These are phyloP conservation scores for Mycena leptocephala DNA, from an alignment of 768 basidiomycete genomes.

Conservation along the genomic window DNA sequence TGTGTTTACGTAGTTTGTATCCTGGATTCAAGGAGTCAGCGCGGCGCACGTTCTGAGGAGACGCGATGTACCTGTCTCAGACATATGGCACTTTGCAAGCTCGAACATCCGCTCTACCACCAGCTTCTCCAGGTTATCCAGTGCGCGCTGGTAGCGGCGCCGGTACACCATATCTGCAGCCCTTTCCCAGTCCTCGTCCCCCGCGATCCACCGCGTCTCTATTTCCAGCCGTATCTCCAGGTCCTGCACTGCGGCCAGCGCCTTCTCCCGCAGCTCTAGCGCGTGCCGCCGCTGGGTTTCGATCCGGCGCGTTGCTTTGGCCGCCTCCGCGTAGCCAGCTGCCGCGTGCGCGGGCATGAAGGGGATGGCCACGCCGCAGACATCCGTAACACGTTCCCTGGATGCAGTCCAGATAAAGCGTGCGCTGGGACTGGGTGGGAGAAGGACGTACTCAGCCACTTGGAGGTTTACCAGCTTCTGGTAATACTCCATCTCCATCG, in stretches of 20 bases:
- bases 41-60: too few relatives aligned
- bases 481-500: too few relatives aligned
- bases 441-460: background rate
- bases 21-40: conserved; percentile 9
- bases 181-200: background rate
- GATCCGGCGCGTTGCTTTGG: background rate
- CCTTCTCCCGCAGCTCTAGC: background rate
- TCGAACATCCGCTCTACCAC: conserved; percentile 26
- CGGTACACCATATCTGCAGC: background rate
- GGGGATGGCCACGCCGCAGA: background rate
- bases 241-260: background rate
- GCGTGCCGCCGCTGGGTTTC: background rate
- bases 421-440: background rate
- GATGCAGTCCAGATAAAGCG: too few relatives aligned
- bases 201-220: background rate
- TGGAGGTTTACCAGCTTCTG: background rate
- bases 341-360: too few relatives aligned
- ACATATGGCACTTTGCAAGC: conserved; percentile 19
- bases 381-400: background rate
- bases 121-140: conserved; percentile 29
- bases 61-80: background rate
- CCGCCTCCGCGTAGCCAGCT: background rate
- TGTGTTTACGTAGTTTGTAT: conserved; percentile 36
- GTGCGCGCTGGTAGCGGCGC: background rate
- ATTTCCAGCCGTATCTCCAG: background rate